Evolutionary conservation across 2,329 filamentous ascomycete species (phyloP).

Genomic region (Calonectria pseudoreteaudii): DNA sequence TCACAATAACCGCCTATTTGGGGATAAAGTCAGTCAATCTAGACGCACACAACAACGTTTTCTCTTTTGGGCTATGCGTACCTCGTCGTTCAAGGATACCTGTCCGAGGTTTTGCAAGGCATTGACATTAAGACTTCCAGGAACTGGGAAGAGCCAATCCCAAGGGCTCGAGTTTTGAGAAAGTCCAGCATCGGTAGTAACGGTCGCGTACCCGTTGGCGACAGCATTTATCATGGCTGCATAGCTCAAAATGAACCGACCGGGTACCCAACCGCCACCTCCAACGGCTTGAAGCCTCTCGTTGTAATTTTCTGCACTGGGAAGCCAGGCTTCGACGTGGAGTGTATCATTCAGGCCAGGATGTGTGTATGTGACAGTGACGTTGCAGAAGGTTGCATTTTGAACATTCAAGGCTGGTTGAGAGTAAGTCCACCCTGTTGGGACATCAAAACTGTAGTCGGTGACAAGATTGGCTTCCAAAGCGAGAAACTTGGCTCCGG

Average conservation of each 20-base stretch:
- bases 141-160: conserved; percentile 19
- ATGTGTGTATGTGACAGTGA: conserved; percentile 12
- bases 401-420: conserved; percentile 19
- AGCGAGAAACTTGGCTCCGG: not conserved
- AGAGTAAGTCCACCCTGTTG: conserved; percentile 24
- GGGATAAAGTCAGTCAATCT: not conserved
- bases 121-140: conserved; percentile 28
- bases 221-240: conserved; percentile 21
- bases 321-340: not conserved
- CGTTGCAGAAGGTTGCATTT: conserved; percentile 10
- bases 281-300: conserved; percentile 23
- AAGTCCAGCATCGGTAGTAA: conserved; percentile 26
- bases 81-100: conserved; percentile 23
- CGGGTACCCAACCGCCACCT: conserved; percentile 24
- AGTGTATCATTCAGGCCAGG: not conserved
- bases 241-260: conserved; percentile 12
- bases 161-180: not conserved
- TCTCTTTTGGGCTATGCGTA: not conserved
- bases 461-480: conserved; percentile 22
- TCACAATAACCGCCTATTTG: conserved; percentile 19
- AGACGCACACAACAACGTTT: not conserved
- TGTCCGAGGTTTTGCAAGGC: conserved; percentile 27
- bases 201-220: conserved; percentile 25
- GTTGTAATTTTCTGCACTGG: conserved; percentile 14
- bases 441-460: conserved; percentile 26